These are phyloP conservation scores for Eruca vesicaria DNA, from an alignment of 441 rosid species.

Conservation along the genomic window DNA sequence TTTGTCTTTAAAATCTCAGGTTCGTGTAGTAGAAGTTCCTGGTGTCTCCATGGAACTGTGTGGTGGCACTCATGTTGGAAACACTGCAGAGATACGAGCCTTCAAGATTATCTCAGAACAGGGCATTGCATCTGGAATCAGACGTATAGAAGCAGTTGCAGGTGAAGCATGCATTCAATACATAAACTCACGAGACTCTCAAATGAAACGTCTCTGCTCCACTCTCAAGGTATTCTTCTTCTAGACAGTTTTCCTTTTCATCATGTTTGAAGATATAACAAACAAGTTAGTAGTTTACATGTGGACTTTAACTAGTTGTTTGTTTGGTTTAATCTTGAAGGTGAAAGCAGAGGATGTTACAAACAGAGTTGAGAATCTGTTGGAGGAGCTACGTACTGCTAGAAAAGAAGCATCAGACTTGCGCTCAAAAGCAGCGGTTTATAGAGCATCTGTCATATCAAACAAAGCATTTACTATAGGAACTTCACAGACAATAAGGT, in stretches of 20 bases:
- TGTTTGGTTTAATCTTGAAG: slow-evolving; percentile 38
- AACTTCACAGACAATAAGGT: slow-evolving; percentile 60
- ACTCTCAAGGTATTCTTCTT: slow-evolving; percentile 65
- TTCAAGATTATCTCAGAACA: slow-evolving; percentile 92
- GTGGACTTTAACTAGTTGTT: not conserved
- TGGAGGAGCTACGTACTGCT: slow-evolving; percentile 61
- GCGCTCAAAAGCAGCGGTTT: slow-evolving; percentile 74
- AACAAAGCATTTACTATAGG: slow-evolving; percentile 67
- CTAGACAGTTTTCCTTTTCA: not conserved
- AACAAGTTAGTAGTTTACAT: not conserved
- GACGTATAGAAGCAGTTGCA: slow-evolving; percentile 96
- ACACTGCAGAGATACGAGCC: slow-evolving; percentile 86
- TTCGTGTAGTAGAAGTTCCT: slow-evolving; percentile 93
- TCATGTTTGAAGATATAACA: not conserved
- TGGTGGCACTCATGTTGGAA: slow-evolving; percentile 93
- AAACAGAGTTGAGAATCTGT: slow-evolving; percentile 68
- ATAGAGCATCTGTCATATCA: slow-evolving; percentile 65
- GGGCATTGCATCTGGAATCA: slow-evolving; percentile 90
- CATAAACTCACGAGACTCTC: slow-evolving; percentile 69
- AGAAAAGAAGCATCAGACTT: not conserved
- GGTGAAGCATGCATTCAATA: slow-evolving; percentile 91
- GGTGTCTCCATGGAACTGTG: slow-evolving; percentile 99
- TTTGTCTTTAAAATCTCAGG: slow-evolving; percentile 42
- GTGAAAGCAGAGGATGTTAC: slow-evolving; percentile 92
- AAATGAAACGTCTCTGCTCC: slow-evolving; percentile 73